Evolutionary conservation across 257 asterid genomes (phyloP), one percentile per base, ranked within the genome.

Genomic region (Verbascum thapsus): DNA sequence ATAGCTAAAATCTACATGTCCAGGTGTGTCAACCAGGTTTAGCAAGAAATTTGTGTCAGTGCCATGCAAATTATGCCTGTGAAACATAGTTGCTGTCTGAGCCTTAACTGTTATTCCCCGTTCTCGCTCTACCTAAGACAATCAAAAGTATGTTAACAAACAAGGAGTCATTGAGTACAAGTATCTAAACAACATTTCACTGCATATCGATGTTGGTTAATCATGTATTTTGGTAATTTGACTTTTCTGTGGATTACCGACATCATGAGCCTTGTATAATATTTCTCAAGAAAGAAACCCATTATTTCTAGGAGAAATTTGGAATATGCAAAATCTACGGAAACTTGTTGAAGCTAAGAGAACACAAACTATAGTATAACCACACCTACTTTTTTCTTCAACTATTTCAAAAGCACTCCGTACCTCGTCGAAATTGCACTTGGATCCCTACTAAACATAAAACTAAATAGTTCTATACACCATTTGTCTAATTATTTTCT

Each of bases 1-100:
- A 22, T 92, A 92, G 81, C 85, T 92, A 72, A 92, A 92, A 76
- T 92, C 99, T 51, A 92, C 99, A 43, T 92, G 99, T 39, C 99
- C 99, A 63, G 99, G 99, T 17, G 99, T 92, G 83, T 92, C 99
- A 43, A 92, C 66, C 55, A 92, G 83, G 79, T 92, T 92, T 69
- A 92, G 72, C 53, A 92, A 72, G 81, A 89, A 82, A 23, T 80
- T 74, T 7, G 87, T 54, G 45, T 87, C 81, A 13, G 76, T 63
- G 13, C 92, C 96, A 62, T 35, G 77, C 73, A 66, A 78, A 52
- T 87, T 84, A 72, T 87, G 91, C 45, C 40, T 67, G 53, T 89
- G 87, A 86, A 92, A 89, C 99, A 92, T 92, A n/a, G 99, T 92
- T 45, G 91, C 99, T 50, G 99, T 89, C 81, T 92, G 99, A 16